A percentile compares a stretch with the other conserved stretches of the same genome.
These are phyloP conservation scores for Ophiostoma himal-ulmi DNA, from an alignment of 2,329 filamentous ascomycete genomes.

Conservation along the genomic window DNA sequence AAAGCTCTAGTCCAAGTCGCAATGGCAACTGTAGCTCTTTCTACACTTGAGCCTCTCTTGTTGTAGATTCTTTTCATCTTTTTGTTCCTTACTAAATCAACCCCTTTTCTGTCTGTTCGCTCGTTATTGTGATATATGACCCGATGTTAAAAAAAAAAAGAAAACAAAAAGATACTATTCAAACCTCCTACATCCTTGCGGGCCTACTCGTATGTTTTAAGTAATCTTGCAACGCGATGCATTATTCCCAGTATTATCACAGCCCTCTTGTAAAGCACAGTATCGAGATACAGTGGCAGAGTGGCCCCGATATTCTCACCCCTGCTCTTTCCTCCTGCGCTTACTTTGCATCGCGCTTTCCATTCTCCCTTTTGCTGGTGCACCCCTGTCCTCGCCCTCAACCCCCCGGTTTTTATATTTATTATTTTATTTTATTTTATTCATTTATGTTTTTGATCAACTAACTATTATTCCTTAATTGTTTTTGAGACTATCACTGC, in stretches of 20 bases:
- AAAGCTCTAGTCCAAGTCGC: background rate
- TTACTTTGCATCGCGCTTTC: background rate
- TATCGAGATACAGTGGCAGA: background rate
- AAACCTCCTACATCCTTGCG: too few relatives aligned
- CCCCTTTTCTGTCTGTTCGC: background rate
- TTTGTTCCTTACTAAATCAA: background rate
- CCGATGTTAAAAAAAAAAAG: too few relatives aligned
- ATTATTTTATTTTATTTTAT: background rate
- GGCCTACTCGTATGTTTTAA: background rate
- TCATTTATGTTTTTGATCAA: background rate
- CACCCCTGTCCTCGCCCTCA: background rate
- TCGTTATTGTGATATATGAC: background rate
- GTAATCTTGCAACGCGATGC: background rate
- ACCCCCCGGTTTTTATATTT: background rate
- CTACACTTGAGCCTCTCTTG: constrained; percentile 1
- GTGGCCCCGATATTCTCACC: background rate
- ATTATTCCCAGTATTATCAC: background rate
- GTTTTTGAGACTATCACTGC: background rate
- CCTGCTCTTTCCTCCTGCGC: background rate
- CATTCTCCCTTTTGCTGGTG: background rate
- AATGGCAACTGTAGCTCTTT: background rate
- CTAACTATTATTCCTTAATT: background rate
- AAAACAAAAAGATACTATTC: too few relatives aligned
- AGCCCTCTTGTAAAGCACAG: background rate
- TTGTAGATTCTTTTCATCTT: background rate